Base-by-base conservation (phyloP, 2,329 filamentous ascomycete species). In the Atkinsonella hypoxylon region DNA sequence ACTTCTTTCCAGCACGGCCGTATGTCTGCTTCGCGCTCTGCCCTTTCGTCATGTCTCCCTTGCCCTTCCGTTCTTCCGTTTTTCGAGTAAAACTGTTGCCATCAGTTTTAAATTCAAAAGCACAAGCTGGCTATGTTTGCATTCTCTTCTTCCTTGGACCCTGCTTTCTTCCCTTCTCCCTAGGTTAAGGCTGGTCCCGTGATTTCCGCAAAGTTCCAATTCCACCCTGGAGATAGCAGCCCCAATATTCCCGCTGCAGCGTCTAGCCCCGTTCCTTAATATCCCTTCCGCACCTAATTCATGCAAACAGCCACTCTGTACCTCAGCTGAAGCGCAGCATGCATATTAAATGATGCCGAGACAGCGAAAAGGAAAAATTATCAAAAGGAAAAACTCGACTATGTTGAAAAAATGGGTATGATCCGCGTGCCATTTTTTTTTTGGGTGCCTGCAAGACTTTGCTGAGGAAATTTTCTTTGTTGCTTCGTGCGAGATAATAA, bases 341-440 rank as follows among this genome's bases (percentile, higher is more conserved):
- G 60, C 54, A 56, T 15, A 57, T 59, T 26, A 55, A 58, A 26
- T 53, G 60, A 58, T 48, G 54, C 40, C 55, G 52, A 57, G 20
- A 7, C n/a, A 40, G 39, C 32, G 9, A 41, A 20, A 51, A 59
- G 46, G 54, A 59, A 47, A 55, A 57, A 59, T 57, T 50, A 47
- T 52, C 55, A 57, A 55, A 58, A 57, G 48, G 53, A 59, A 57
- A 49, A 46, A 47, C 45, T 53, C 48, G 45, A 54, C 53, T 44
- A 30, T 15, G 15, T 41, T 54, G 55, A 57, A 56, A 51, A 47
- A 54, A 54, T 52, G 51, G 65, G 66, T 67, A 68, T 67, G 65
- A 66, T 66, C 61, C 59, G 48, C 59, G 57, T 63, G 57, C 63
- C 56, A 53, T 67, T 68, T 68, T 68, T n/a, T n/a, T 65, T 68